Evolutionary conservation across 768 basidiomycete genomes (phyloP), one percentile per base, ranked within the genome.

Genomic region (Pulveroboletus sp.): DNA sequence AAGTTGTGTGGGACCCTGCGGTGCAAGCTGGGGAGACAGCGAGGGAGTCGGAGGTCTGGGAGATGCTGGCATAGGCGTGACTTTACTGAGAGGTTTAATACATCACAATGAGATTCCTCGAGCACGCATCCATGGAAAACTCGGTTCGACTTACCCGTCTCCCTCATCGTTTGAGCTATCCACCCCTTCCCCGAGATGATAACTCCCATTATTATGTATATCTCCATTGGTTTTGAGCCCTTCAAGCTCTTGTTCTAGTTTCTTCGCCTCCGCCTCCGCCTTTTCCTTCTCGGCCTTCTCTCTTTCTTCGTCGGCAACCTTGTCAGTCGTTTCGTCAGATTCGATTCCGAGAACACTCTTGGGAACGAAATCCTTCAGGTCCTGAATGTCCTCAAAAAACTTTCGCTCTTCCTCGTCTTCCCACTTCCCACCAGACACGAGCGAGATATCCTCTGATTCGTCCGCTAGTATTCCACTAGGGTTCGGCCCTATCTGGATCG

Each of bases 361-460:
- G 0, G 96, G 96, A 2, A 96, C 92, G 51, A 93, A 91, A 51
- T 96, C 92, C 51, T 86, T 86, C 46, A 97, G 66, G 67, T 98
- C 96, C 51, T 89, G 81, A 38, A 96, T 73, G 52, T 97, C 93
- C 63, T 97, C 95, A 58, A 86, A 98, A 69, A 95, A 98, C 51
- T 85, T 75, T 21, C 88, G 76, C 65, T 97, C 95, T 71, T 99
- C 95, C 57, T 98, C 96, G 58, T 98, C 96, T 67, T 92, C 92
- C 96, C 96, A 99, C 67, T 97, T 93, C 4, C 93, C 88, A 6
- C 87, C 85, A 3, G 76, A 70, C 5, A 67, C 66, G 9, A 73
- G 57, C 24, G 71, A 62, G 3, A 47, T 48, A 39, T 87, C 82
- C 8, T 92, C 86, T 1, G 76, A 72, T 10, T 83, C 82, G 21